These are phyloP conservation scores for Penicillium palitans DNA, from an alignment of 2,329 filamentous ascomycete species.

Conservation along the genomic window DNA sequence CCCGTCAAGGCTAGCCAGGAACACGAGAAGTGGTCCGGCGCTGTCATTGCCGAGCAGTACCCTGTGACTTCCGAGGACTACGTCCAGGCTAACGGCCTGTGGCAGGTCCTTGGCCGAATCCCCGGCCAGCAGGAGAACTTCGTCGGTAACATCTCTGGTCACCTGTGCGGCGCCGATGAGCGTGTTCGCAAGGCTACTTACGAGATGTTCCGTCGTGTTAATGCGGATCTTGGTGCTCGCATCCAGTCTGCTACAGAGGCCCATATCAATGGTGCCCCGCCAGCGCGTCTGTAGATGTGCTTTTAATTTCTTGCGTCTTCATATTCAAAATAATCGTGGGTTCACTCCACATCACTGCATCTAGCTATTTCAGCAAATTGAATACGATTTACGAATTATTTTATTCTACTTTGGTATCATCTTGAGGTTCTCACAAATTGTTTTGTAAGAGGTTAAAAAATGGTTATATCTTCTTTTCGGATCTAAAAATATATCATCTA, in stretches of 20 bases:
- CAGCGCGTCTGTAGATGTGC: slow-evolving; percentile 32
- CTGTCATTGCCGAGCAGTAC: slow-evolving; percentile 42
- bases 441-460: not conserved
- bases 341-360: not conserved
- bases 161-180: slow-evolving; percentile 55
- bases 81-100: slow-evolving; percentile 46
- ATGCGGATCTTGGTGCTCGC: slow-evolving; percentile 53
- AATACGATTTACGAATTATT: slow-evolving; percentile 3
- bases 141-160: slow-evolving; percentile 59
- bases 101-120: slow-evolving; percentile 45
- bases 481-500: not conserved
- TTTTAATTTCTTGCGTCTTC: not conserved
- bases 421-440: no score
- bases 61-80: slow-evolving; percentile 48
- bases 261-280: slow-evolving; percentile 22
- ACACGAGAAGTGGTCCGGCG: slow-evolving; percentile 48
- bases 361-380: not conserved
- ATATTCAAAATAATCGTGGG: not conserved
- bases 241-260: slow-evolving; percentile 57
- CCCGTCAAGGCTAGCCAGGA: slow-evolving; percentile 45
- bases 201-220: slow-evolving; percentile 61
- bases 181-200: slow-evolving; percentile 61
- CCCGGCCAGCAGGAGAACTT: slow-evolving; percentile 63
- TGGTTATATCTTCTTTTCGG: not conserved
- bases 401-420: not conserved